Base-by-base conservation (phyloP, 2,329 filamentous ascomycete species). In the Fusarium sp. region DNA sequence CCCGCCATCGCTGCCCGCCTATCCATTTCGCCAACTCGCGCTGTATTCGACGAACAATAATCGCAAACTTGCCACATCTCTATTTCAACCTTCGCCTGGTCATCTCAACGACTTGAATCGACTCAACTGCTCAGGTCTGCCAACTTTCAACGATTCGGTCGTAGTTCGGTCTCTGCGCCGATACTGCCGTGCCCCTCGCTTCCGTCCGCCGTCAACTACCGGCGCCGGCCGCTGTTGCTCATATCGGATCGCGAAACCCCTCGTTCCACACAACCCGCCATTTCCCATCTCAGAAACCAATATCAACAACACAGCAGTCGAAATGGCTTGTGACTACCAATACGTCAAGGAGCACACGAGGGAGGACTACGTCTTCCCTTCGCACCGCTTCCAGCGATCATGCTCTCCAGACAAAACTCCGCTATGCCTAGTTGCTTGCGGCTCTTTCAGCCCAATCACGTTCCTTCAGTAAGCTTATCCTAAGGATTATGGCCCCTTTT, bases 351-450 rank as follows among this genome's bases (percentile, higher is more conserved):
- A 78, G 48, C 79, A 78, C 72, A 81, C 79, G 9, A 77, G 71
- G 38, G 75, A 77, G 50, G 76, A 67, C 61, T 92, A 92, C 82
- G 81, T 81, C 64, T 92, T 93, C 75, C 91, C 91, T 13, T 83
- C 84, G 26, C 83, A 88, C 73, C 85, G 90, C 26, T 84, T 93
- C 54, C 85, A 86, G 79, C 85, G 84, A 69, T 83, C 83, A 45
- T 85, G 82, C 54, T 85, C 90, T 69, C 80, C 86, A 81, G 83
- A 67, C 88, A 87, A 78, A 89, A 85, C 33, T 90, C 91, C 68
- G 17, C 84, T 93, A 42, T 88, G 92, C 11, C 86, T 92, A 58
- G 89, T 92, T 56, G 90, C 90, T 50, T 93, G 91, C 76, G 91
- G 89, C 54, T 89, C 87, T 76, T 95, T 80, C 79, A 70, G 64